These are phyloP conservation scores for Phytophthora cryptogea DNA, from an alignment of 352 stramenopile species.

Conservation along the genomic window DNA sequence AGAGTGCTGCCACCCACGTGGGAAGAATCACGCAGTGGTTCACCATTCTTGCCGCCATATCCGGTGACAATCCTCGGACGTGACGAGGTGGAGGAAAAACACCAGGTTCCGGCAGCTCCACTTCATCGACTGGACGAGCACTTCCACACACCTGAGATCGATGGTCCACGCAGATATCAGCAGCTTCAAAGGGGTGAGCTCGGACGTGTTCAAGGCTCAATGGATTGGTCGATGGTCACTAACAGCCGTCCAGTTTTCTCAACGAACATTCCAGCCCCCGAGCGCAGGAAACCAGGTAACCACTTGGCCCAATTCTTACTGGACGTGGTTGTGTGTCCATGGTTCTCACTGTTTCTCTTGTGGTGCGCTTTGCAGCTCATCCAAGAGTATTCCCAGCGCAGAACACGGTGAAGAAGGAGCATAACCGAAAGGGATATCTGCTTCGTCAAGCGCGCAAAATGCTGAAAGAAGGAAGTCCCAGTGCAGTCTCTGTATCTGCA, in stretches of 20 bases:
- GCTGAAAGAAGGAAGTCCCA: conserved; percentile 32
- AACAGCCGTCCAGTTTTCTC: not conserved
- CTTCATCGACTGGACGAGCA: conserved; percentile 19
- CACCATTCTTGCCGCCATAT: conserved; percentile 64
- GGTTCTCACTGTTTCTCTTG: not conserved
- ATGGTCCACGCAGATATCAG: conserved; percentile 8
- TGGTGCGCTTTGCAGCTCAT: conserved; percentile 15
- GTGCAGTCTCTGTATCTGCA: not conserved
- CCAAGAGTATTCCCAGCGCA: conserved; percentile 6
- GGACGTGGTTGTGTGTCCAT: not conserved
- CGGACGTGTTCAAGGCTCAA: conserved; percentile 22
- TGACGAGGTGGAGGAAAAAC: conserved; percentile 39
- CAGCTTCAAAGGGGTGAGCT: conserved; percentile 16
- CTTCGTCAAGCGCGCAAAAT: conserved; percentile 63
- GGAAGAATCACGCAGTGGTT: conserved; percentile 46
- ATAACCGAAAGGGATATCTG: conserved; percentile 76
- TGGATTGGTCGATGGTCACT: conserved; percentile 19
- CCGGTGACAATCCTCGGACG: conserved; percentile 49
- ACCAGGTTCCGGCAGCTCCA: conserved; percentile 16
- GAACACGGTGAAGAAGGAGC: conserved; percentile 62
- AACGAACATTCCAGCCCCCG: not conserved
- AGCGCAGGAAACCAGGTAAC: conserved; percentile 33
- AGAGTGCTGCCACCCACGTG: conserved; percentile 66
- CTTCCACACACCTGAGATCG: conserved; percentile 24
- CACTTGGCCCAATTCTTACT: not conserved